Percentiles rank a stretch among this genome's conserved stretches.
Conservation (phyloP, 2,329 filamentous ascomycete genomes). For the Nemania sp. region DNA sequence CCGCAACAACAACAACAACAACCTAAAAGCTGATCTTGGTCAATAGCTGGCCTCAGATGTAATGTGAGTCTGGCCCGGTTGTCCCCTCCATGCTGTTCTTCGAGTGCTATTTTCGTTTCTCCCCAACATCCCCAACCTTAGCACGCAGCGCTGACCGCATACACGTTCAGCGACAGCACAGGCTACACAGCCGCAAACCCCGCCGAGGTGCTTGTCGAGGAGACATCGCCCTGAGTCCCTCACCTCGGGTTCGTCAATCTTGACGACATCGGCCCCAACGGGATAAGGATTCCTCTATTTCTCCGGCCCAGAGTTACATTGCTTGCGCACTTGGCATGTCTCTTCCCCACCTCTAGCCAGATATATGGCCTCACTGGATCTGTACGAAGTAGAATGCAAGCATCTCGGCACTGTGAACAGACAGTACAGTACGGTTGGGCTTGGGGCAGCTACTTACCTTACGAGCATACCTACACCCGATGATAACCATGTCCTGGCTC, state of each 20-base stretch:
- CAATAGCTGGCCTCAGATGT: neutral
- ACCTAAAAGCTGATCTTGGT: neutral
- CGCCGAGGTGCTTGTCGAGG: neutral
- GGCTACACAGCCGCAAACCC: neutral
- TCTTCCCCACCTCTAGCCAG: constrained; percentile 24
- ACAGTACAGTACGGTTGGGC: neutral
- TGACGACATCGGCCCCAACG: constrained; percentile 18
- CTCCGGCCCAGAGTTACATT: constrained; percentile 29
- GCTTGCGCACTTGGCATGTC: constrained; percentile 25
- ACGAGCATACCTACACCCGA: neutral
- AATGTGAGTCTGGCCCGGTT: constrained; percentile 13
- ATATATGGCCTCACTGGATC: constrained; percentile 7
- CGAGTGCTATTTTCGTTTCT: constrained; percentile 20
- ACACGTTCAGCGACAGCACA: neutral
- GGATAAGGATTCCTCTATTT: constrained; percentile 16
- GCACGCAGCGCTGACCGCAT: constrained; percentile 25
- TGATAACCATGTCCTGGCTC: neutral
- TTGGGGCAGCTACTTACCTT: constrained; percentile 4
- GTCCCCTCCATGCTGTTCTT: neutral
- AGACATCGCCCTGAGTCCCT: constrained; percentile 17
- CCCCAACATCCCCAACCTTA: constrained; percentile 11
- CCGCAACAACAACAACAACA: no score
- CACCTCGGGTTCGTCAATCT: constrained; percentile 17
- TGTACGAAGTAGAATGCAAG: constrained; percentile 7
- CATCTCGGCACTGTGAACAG: constrained; percentile 20